A percentile compares a stretch with the other conserved stretches of the same genome.
Evolutionary conservation across 2,329 filamentous ascomycete species (phyloP).

Genomic region (Paecilomyces formosus): DNA sequence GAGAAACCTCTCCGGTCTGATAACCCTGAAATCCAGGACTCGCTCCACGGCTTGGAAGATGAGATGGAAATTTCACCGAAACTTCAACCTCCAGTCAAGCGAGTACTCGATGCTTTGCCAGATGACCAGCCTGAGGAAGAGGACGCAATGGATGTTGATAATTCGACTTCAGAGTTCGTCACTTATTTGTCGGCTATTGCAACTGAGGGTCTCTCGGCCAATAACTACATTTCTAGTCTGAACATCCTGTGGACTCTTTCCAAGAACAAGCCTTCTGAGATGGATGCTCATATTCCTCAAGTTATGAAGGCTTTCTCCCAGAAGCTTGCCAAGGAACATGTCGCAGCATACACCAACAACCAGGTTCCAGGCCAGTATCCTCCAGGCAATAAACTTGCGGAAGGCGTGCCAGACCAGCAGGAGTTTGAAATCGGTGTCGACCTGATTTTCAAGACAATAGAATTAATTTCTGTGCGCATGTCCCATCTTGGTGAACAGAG

Average conservation of each 20-base stretch:
- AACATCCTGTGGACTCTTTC: constrained; percentile 92
- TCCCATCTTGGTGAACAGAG: constrained; percentile 84
- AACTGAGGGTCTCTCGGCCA: constrained; percentile 74
- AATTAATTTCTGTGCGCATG: constrained; percentile 87
- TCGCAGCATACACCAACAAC: constrained; percentile 61
- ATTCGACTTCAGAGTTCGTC: constrained; percentile 78
- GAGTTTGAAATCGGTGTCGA: constrained; percentile 85
- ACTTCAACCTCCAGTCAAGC: constrained; percentile 67
- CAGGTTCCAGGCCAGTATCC: constrained; percentile 24
- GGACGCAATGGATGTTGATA: constrained; percentile 66
- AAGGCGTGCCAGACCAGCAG: constrained; percentile 54
- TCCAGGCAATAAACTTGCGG: constrained; percentile 32
- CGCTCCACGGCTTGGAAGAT: constrained; percentile 67
- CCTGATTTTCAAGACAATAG: constrained; percentile 90
- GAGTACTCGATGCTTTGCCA: constrained; percentile 82
- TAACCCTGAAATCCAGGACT: constrained; percentile 88
- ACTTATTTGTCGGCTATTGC: constrained; percentile 77
- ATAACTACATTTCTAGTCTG: constrained; percentile 78
- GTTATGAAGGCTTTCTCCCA: constrained; percentile 90
- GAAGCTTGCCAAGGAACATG: constrained; percentile 89
- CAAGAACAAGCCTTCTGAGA: constrained; percentile 72
- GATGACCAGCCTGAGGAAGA: constrained; percentile 76
- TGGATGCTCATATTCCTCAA: constrained; percentile 79
- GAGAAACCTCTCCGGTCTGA: constrained; percentile 86
- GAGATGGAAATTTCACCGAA: constrained; percentile 62